A percentile compares a stretch with the other conserved stretches of the same genome.
Evolutionary conservation across 2,329 filamentous ascomycete species (phyloP).

Genomic region (Juglanconis oblonga): DNA sequence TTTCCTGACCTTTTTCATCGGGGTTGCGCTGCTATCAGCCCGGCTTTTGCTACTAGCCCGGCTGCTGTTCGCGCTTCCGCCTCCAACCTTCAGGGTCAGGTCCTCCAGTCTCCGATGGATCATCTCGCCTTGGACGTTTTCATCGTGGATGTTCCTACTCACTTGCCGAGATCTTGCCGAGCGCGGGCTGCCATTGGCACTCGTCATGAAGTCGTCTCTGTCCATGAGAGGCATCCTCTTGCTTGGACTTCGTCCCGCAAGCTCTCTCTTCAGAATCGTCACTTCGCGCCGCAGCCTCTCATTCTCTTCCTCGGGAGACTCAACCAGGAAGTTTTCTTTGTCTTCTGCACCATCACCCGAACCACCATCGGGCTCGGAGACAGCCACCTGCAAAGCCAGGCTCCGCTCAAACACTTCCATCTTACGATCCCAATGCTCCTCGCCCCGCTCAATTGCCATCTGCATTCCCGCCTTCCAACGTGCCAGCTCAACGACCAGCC

Average conservation of each 20-base stretch:
- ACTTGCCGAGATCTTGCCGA: background rate
- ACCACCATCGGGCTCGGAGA: constrained; percentile 39
- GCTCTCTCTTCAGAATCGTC: constrained; percentile 62
- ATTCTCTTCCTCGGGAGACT: constrained; percentile 69
- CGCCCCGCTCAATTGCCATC: constrained; percentile 73
- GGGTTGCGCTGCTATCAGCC: constrained; percentile 35
- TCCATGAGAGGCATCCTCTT: constrained; percentile 56
- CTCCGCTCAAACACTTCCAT: constrained; percentile 57
- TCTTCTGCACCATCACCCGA: constrained; percentile 47
- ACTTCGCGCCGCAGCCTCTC: constrained; percentile 65
- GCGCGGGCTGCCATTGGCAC: constrained; percentile 9
- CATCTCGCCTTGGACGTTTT: constrained; percentile 25
- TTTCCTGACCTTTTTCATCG: constrained; percentile 50
- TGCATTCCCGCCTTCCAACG: constrained; percentile 80
- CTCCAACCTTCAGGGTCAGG: constrained; percentile 42
- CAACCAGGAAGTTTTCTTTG: constrained; percentile 61
- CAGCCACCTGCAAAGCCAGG: constrained; percentile 43
- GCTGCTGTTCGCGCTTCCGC: constrained; percentile 22
- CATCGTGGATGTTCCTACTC: constrained; percentile 5
- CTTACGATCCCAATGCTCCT: constrained; percentile 86
- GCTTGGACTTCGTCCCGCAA: constrained; percentile 60
- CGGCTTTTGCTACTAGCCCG: constrained; percentile 15
- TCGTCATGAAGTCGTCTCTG: constrained; percentile 42
- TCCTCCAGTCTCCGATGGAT: constrained; percentile 48
- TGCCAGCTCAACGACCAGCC: constrained; percentile 69